phyloP scores from a whole-genome alignment of 805 yeast genomes.

The Candida xiaguanensis region DNA sequence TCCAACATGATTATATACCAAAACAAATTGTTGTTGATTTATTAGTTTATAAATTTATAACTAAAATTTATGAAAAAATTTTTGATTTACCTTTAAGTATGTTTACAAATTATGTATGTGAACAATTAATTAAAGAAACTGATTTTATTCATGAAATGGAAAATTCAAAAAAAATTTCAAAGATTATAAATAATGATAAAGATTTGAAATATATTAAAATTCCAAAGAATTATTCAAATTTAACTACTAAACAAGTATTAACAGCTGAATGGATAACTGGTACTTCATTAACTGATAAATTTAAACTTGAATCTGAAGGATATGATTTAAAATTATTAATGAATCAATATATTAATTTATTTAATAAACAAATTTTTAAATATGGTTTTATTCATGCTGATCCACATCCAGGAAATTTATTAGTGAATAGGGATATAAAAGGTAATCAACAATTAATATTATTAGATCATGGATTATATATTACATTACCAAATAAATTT shows the following conservation, averaged over 20 bases:
- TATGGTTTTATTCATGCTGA: conserved; percentile 73
- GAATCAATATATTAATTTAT: conserved; percentile 47
- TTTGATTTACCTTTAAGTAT: conserved; percentile 64
- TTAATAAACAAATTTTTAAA: conserved; percentile 56
- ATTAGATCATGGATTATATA: conserved; percentile 73
- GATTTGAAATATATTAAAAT: conserved; percentile 46
- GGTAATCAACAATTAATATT: conserved; percentile 57
- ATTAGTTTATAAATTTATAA: conserved; percentile 49
- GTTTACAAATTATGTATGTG: conserved; percentile 54
- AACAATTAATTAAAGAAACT: conserved; percentile 56
- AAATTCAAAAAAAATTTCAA: conserved; percentile 45
- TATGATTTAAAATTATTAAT: conserved; percentile 42
- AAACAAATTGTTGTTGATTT: conserved; percentile 62
- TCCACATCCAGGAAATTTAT: conserved; percentile 78
- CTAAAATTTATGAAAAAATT: conserved; percentile 50
- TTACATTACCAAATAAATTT: conserved; percentile 48
- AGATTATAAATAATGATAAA: conserved; percentile 39
- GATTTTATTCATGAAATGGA: conserved; percentile 55
- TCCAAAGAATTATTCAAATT: conserved; percentile 48
- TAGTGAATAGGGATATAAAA: conserved; percentile 41
- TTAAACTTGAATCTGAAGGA: conserved; percentile 35
- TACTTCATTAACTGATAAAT: conserved; percentile 47
- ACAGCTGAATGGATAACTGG: conserved; percentile 80
- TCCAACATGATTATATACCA: conserved; percentile 61
- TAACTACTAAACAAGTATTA: conserved; percentile 49